Evolutionary conservation across 345 rosid genomes (phyloP), one percentile per base, ranked within the genome.

Genomic region (Moringa oleifera): DNA sequence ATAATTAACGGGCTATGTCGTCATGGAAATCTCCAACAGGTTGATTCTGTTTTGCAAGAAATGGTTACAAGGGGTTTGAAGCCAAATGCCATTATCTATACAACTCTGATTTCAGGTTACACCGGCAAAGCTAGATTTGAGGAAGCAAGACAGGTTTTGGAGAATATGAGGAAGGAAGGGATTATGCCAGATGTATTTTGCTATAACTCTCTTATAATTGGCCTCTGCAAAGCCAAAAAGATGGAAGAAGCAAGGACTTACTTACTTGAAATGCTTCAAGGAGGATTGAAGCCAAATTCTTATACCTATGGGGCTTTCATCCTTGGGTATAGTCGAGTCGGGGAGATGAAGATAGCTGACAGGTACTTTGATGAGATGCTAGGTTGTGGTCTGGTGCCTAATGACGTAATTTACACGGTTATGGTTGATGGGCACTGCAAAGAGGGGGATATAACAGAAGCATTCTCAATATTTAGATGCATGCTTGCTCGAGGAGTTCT

Each of bases 181-280:
- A 53, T 75, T 63, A 20, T 53, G n/a, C 84, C 85, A 19, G 89
- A 86, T 57, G 77, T 75, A 21, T 68, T 76, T 60, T 86, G 85
- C 68, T 86, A 80, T 57, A 81, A 83, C 64, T 68, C 78, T 59
- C 59, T 81, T 37, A 81, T 86, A 62, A 69, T 64, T 64, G 92
- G 87, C 53, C 79, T 81, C 31, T 83, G 86, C 81, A 76, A 81
- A 73, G 85, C 85, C 62, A 69, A 65, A 65, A 75, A 67, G 72
- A 72, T 86, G 81, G 82, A 80, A 36, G 85, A 81, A 58, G 88
- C 89, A 12, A 75, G 58, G 68, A 53, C 11, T 23, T 76, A 57
- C 66, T 31, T 81, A 54, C 69, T 36, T 67, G 77, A 78, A 71
- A 86, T 86, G 82, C 23, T 16, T 23, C 69, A 61, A 25, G 69